Evolutionary conservation across 1,284 basidiomycete genomes (phyloP), one percentile per base, ranked within the genome.

Genomic region (Marasmius sp.): DNA sequence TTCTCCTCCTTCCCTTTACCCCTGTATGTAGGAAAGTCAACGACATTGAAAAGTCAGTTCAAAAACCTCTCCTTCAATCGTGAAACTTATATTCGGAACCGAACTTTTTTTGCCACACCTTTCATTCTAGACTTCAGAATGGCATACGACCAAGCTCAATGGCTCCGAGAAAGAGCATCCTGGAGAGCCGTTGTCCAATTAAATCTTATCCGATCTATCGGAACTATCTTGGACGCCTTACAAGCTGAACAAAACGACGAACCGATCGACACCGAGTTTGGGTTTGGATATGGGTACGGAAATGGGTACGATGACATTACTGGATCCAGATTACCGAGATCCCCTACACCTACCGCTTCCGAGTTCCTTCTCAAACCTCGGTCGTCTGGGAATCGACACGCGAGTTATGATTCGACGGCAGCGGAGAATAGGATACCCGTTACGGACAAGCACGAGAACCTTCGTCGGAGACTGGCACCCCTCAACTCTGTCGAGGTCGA

Each of bases 181-280:
- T 89, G 87, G 87, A 78, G 85, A 16, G 75, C 84, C 1, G 85
- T 89, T 63, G 83, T 89, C 60, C 86, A 87, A 65, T 82, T 89
- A 68, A 89, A 89, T 71, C 81, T 89, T 66, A 79, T 88, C 58
- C 81, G 84, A 33, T 84, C 84, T 45, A 74, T 88, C 47, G 81
- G 83, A 63, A 75, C 76, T 57, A 86, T 89, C 59, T 75, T 88
- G 61, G 84, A 85, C 56, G 70, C 77, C 8, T 72, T 85, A 55
- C 75, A 77, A 62, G 71, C 76, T 11, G 81, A 84, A 62, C 74
- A 81, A 64, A 71, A 76, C 54, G 70, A 68, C 6, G 70, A 71
- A 20, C 68, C 69, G 20, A 45, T 69, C 3, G 61, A 59, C 52
- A n/a, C 33, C 11, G 27, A 27, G 27, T 27, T 27, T 27, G 27